phyloP scores from a whole-genome alignment of 345 rosid genomes.

The Cardiospermum halicacabum region DNA sequence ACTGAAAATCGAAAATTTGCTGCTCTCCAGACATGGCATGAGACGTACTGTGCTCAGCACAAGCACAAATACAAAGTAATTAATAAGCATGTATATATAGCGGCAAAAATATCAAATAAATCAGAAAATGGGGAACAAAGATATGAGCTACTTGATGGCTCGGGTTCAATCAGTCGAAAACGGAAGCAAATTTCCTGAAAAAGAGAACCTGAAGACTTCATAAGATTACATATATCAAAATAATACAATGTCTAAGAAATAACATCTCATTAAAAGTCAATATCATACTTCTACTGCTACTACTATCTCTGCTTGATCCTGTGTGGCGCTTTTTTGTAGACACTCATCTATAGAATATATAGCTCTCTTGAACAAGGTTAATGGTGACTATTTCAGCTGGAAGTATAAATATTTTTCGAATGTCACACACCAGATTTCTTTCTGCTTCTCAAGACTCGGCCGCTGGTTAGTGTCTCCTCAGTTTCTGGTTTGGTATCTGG shows the following conservation, averaged over 20 bases:
- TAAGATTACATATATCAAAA: not conserved
- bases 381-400: slow-evolving; percentile 5
- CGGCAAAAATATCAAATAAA: too few relatives aligned
- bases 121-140: not conserved
- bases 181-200: slow-evolving; percentile 2
- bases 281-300: not conserved
- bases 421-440: slow-evolving; percentile 12
- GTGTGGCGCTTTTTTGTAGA: not conserved
- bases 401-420: not conserved
- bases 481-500: not conserved
- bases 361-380: not conserved
- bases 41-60: too few relatives aligned
- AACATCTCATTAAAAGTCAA: not conserved
- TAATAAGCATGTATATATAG: too few relatives aligned
- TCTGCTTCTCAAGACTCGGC: slow-evolving; percentile 10
- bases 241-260: not conserved
- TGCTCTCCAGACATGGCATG: too few relatives aligned
- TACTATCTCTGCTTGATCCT: slow-evolving; percentile 6
- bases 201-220: not conserved
- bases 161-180: not conserved
- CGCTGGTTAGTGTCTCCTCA: not conserved
- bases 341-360: not conserved
- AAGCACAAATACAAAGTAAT: too few relatives aligned
- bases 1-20: too few relatives aligned
- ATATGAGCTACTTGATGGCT: not conserved